phyloP scores from a whole-genome alignment of 1,284 basidiomycete genomes.

The Rhodofomes roseus region DNA sequence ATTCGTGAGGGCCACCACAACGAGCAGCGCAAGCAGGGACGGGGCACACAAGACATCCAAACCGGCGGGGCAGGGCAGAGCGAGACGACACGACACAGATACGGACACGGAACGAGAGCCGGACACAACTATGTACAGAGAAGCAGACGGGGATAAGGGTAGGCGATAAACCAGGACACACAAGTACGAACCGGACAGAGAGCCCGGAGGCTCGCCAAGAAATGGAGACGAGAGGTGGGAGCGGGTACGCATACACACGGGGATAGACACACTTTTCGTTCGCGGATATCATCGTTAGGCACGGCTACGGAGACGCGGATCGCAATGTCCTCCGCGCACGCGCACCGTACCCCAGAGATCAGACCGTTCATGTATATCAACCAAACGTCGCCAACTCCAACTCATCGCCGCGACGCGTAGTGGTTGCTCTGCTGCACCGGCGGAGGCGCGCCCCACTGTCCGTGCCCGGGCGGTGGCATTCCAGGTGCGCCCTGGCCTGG shows the following conservation, averaged over 20 bases:
- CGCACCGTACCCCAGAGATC: background rate
- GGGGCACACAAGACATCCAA: background rate
- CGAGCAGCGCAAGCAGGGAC: background rate
- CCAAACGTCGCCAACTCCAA: background rate
- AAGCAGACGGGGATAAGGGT: background rate
- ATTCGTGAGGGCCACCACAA: background rate
- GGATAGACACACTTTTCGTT: background rate
- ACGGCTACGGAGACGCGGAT: background rate
- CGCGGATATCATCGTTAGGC: background rate
- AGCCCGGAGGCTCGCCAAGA: background rate
- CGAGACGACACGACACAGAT: background rate
- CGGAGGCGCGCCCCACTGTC: constrained; percentile 21
- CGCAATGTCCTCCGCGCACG: constrained; percentile 4
- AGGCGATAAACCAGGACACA: background rate
- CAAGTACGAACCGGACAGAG: background rate
- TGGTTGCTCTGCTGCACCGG: constrained; percentile 24
- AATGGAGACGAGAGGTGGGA: background rate
- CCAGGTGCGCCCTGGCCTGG: constrained; percentile 10
- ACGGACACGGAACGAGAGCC: background rate
- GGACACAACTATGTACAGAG: background rate
- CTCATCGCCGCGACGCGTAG: constrained; percentile 23
- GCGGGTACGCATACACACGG: background rate
- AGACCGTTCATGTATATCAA: background rate
- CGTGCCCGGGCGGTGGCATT: constrained; percentile 9
- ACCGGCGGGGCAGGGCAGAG: background rate